A percentile compares a stretch with the other conserved stretches of the same genome.
phyloP scores from a whole-genome alignment of 2,329 filamentous ascomycete genomes.

The Thielaviopsis euricoi region DNA sequence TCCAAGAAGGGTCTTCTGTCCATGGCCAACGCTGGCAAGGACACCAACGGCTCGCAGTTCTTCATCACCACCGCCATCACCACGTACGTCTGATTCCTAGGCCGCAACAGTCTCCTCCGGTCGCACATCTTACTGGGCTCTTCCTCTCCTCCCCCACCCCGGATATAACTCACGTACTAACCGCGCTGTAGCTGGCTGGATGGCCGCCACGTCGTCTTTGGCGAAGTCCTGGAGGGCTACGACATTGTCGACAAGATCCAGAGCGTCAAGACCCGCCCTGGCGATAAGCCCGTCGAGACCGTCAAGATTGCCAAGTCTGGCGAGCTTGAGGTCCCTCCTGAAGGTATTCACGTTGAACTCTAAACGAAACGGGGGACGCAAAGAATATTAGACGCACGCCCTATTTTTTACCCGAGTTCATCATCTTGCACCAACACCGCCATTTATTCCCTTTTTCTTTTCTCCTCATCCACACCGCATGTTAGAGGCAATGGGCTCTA shows the following conservation, averaged over 20 bases:
- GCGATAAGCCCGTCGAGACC: conserved; percentile 51
- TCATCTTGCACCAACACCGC: neutral
- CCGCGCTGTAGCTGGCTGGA: conserved; percentile 51
- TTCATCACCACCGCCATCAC: conserved; percentile 79
- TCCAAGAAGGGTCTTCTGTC: conserved; percentile 67
- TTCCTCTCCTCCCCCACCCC: no score
- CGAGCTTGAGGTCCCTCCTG: conserved; percentile 65
- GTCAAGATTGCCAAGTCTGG: conserved; percentile 74
- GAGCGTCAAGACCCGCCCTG: conserved; percentile 44
- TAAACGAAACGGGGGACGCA: conserved; percentile 27
- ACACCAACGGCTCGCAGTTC: conserved; percentile 82
- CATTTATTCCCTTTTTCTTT: neutral
- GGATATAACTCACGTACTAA: neutral
- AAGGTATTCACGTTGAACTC: conserved; percentile 89
- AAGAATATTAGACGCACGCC: neutral
- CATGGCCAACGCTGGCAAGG: conserved; percentile 73
- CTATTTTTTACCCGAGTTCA: neutral
- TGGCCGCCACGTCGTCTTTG: conserved; percentile 73
- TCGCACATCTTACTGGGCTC: neutral
- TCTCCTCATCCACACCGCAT: neutral
- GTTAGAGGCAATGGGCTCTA: neutral
- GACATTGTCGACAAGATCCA: conserved; percentile 68
- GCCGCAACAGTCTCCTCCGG: no score
- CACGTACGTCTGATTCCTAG: conserved; percentile 31
- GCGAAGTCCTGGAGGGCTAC: conserved; percentile 75